Conservation (phyloP, 1,284 basidiomycete species). For the Puccinia sorghi region DNA sequence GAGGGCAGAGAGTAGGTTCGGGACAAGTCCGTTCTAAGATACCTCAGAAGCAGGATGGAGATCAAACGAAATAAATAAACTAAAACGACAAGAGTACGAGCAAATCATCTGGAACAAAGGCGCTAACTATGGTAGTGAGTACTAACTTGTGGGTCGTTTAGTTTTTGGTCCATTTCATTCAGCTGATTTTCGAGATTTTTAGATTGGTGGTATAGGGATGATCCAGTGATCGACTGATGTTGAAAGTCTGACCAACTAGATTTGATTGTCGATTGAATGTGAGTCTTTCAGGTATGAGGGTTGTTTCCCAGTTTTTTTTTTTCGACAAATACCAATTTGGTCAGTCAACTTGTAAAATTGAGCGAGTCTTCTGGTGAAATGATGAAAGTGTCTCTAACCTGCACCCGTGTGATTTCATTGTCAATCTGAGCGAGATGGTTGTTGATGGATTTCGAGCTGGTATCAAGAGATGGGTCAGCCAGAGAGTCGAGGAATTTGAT, state of each 20-base stretch:
- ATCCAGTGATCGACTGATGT: slow-evolving; percentile 39
- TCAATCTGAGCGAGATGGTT: slow-evolving; percentile 28
- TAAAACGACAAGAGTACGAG: background rate
- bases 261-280: slow-evolving; percentile 39
- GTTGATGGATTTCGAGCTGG: slow-evolving; percentile 27
- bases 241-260: slow-evolving; percentile 40
- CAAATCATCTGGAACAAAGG: background rate
- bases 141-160: slow-evolving; percentile 40
- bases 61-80: background rate
- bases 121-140: slow-evolving; percentile 28
- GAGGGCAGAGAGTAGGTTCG: slow-evolving; percentile 21
- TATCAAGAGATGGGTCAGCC: slow-evolving; percentile 14
- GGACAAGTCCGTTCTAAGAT: slow-evolving; percentile 33
- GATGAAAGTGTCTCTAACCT: slow-evolving; percentile 10
- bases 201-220: slow-evolving; percentile 26
- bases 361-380: background rate
- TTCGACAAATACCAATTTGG: too few species aligned
- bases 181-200: slow-evolving; percentile 17
- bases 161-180: slow-evolving; percentile 22
- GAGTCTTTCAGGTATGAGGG: background rate
- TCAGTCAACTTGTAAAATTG: background rate
- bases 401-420: slow-evolving; percentile 38
- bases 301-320: background rate
- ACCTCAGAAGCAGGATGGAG: slow-evolving; percentile 7
- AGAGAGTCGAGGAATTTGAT: slow-evolving; percentile 15